phyloP scores from a whole-genome alignment of 352 stramenopile species.

The Phytophthora ohioensis region DNA sequence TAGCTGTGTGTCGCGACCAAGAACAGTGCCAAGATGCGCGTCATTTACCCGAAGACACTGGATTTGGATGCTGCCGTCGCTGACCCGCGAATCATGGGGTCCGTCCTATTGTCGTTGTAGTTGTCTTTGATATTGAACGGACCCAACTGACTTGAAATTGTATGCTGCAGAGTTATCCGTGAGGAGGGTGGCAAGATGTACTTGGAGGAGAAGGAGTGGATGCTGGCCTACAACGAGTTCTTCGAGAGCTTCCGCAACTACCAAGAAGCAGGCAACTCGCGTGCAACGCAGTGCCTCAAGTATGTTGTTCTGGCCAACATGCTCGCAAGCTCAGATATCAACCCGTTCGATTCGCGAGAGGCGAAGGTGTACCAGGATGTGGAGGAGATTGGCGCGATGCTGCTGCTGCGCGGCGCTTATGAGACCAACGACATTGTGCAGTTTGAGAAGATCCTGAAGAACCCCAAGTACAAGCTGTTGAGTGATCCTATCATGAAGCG shows the following conservation, averaged over 20 bases:
- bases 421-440: slow-evolving; percentile 92
- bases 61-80: slow-evolving; percentile 89
- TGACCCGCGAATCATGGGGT: slow-evolving; percentile 93
- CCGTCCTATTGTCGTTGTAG: slow-evolving; percentile 13
- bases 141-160: slow-evolving; percentile 15
- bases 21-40: slow-evolving; percentile 88
- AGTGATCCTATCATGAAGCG: slow-evolving; percentile 94
- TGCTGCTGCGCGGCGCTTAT: slow-evolving; percentile 76
- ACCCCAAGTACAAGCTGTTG: slow-evolving; percentile 92
- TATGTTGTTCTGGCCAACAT: slow-evolving; percentile 95
- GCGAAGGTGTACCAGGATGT: slow-evolving; percentile 93
- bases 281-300: slow-evolving; percentile 92
- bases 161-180: slow-evolving; percentile 70
- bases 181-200: slow-evolving; percentile 96
- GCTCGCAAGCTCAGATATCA: slow-evolving; percentile 92
- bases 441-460: slow-evolving; percentile 94
- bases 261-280: slow-evolving; percentile 90
- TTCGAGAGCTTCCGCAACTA: slow-evolving; percentile 95
- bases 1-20: slow-evolving; percentile 89
- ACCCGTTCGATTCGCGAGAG: slow-evolving; percentile 94
- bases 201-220: slow-evolving; percentile 90
- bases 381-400: slow-evolving; percentile 81
- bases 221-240: slow-evolving; percentile 94
- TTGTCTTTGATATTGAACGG: neutral
- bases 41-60: slow-evolving; percentile 92